Evolutionary conservation across 2,329 filamentous ascomycete genomes (phyloP).

Genomic region (Geoglossum cookeanum): DNA sequence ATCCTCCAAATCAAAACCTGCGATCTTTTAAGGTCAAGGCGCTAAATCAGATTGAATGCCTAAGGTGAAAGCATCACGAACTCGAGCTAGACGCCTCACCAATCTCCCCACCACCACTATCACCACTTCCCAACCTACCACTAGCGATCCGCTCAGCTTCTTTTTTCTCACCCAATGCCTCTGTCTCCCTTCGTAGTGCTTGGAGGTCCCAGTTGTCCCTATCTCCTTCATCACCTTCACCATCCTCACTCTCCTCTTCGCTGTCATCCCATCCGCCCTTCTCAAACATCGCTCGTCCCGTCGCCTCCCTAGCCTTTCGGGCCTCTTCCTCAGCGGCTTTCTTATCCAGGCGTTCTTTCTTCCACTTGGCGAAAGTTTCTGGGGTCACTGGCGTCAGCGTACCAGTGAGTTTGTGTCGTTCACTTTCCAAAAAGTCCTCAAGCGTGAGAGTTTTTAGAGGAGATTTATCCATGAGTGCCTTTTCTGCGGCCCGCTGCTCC

Average conservation of each 20-base stretch:
- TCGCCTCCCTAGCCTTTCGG: conserved; percentile 81
- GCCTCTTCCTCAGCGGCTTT: conserved; percentile 88
- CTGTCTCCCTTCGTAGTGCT: conserved; percentile 68
- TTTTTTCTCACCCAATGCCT: conserved; percentile 50
- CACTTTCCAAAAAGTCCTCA: conserved; percentile 92
- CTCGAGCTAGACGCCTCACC: neutral
- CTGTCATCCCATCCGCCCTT: conserved; percentile 74
- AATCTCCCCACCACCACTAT: neutral
- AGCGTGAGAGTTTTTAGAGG: conserved; percentile 85
- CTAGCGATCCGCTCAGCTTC: conserved; percentile 43
- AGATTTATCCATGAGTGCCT: conserved; percentile 88
- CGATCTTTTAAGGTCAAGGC: neutral
- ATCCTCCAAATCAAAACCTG: neutral
- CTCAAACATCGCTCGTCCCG: conserved; percentile 86
- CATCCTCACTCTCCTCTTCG: conserved; percentile 41
- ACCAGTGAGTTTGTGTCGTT: conserved; percentile 86
- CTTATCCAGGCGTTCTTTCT: conserved; percentile 84
- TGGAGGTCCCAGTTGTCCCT: conserved; percentile 55
- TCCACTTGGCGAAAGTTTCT: conserved; percentile 91
- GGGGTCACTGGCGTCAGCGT: conserved; percentile 83
- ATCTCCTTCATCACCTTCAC: conserved; percentile 33
- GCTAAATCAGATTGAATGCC: neutral
- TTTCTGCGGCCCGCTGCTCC: conserved; percentile 88
- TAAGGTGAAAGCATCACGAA: neutral
- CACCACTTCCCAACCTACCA: neutral